Base-by-base conservation (phyloP, 495 filamentous ascomycete species). In the Aspergillus saccharolyticus region DNA sequence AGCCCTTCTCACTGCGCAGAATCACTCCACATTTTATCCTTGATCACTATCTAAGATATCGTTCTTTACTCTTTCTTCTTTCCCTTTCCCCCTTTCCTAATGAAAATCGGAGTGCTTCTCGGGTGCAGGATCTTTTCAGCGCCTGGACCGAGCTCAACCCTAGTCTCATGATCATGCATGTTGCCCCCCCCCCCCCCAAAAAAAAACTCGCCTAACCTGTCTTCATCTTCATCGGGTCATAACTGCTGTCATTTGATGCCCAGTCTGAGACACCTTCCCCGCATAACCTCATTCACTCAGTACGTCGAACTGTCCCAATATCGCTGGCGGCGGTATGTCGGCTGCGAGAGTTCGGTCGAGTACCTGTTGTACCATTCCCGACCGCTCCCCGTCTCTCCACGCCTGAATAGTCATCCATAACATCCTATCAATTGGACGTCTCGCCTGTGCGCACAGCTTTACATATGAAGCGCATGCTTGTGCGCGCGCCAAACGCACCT, bases 341-440 rank as follows among this genome's bases (percentile, higher is more conserved):
- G 63, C 56, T 20, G 42, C 60, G 54, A 74, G 57, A 49, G 70
- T 70, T 63, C 72, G 63, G 53, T 76, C 73, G 8, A 78, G 66
- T 21, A 75, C 55, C 21, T 68, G 68, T 43, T 70, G 74, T 7
- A 78, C 62, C 21, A 65, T 43, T 39, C 63, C 66, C 42, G 74
- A 73, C 66, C 76, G 55, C 53, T 78, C 76, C 30, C 52, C 63
- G 14, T 56, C 59, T 44, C 72, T 66, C 76, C 76, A 78, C 30
- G 44, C 19, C 43, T 28, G 42, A 25, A 72, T 51, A 42, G 53
- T 42, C 53, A 47, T 57, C 19, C 56, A 61, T 8, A 75, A 30
- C 17, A 45, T 55, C 25, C 61, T 63, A 18, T 61, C 47, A 54
- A 76, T 55, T 20, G 61, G 63, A n/a, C 63, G 54, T 54, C 67